These are phyloP conservation scores for Boletellus sp. DNA, from an alignment of 768 basidiomycete genomes.

Conservation along the genomic window DNA sequence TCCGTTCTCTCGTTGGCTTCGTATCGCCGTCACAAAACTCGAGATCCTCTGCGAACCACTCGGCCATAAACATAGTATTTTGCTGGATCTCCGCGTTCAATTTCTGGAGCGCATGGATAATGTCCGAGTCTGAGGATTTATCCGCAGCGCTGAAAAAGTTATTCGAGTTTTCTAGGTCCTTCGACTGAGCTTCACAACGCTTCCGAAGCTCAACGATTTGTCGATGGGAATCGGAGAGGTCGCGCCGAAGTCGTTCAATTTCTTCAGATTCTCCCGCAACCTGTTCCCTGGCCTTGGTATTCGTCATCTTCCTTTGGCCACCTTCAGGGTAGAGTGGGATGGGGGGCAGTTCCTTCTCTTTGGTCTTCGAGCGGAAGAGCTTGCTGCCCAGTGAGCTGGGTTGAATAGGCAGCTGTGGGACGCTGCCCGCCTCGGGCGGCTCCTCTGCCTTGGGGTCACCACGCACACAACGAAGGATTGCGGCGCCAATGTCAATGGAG, in stretches of 20 bases:
- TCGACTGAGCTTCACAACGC: constrained; percentile 9
- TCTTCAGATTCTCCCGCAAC: not conserved
- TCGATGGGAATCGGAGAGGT: constrained; percentile 1
- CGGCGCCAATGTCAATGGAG: not conserved
- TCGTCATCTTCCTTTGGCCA: not conserved
- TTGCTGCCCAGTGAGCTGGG: too few species aligned
- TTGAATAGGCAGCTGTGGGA: too few species aligned
- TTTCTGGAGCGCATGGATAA: constrained; percentile 4
- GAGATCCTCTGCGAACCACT: not conserved
- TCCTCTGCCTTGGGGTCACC: too few species aligned
- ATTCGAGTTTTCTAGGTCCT: constrained; percentile 8
- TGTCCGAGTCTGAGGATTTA: constrained; percentile 11
- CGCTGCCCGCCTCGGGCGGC: too few species aligned
- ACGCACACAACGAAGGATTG: not conserved
- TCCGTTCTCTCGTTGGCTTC: constrained; percentile 1
- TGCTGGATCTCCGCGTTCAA: constrained; percentile 14
- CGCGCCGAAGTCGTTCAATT: constrained; percentile 2
- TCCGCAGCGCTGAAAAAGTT: constrained; percentile 4
- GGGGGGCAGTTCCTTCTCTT: too few species aligned
- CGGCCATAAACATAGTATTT: constrained; percentile 8
- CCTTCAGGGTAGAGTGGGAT: too few species aligned
- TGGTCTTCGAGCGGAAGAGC: too few species aligned
- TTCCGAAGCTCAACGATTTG: constrained; percentile 4
- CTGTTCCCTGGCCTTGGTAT: not conserved
- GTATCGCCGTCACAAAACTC: not conserved